Base-by-base conservation (phyloP, 1,139 yeast genomes). In the Hanseniaspora gamundiae region DNA sequence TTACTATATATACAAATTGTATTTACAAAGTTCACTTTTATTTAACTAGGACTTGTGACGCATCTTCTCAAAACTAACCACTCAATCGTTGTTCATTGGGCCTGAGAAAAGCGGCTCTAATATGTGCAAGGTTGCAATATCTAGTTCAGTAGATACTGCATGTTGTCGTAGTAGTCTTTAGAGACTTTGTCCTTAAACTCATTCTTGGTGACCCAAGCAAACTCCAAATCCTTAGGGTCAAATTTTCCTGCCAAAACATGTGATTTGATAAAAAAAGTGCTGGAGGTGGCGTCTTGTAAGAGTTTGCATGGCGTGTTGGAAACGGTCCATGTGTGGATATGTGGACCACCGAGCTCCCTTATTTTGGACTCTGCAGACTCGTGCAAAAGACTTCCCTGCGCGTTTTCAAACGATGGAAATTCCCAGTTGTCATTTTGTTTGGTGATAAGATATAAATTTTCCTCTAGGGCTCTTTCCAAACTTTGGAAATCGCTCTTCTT, bases 191-290 rank as follows among this genome's bases (percentile, higher is more conserved):
- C 69, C 51, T 69, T 63, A 48, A 87, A 69, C 64, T 91, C 98
- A 45, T 82, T 86, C 59, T 79, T 84, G 36, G 87, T 74, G 53
- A 87, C 70, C 98, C 98, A 91, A 56, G 80, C 76, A 64, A 65
- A 84, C 41, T 75, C 80, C 36, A 58, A 52, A 46, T 67, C 55
- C 44, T 59, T 52, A 20, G 85, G 74, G 45, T 68, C 68, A 59
- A 88, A 88, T 49, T 68, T 66, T 40, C 98, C 98, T n/a, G 94
- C 84, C 54, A 91, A 67, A 46, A 91, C 85, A 60, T 86, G 95
- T 39, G 94, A 82, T 64, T 86, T 86, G 57, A 91, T 78, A 56
- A 84, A 69, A 59, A 80, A 91, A 49, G 60, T 65, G 46, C 60
- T 52, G 2, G 49, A 43, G 2, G 54, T 54, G 36, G 55, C 55